phyloP scores from a whole-genome alignment of 345 rosid genomes.

The Lagerstroemia speciosa region DNA sequence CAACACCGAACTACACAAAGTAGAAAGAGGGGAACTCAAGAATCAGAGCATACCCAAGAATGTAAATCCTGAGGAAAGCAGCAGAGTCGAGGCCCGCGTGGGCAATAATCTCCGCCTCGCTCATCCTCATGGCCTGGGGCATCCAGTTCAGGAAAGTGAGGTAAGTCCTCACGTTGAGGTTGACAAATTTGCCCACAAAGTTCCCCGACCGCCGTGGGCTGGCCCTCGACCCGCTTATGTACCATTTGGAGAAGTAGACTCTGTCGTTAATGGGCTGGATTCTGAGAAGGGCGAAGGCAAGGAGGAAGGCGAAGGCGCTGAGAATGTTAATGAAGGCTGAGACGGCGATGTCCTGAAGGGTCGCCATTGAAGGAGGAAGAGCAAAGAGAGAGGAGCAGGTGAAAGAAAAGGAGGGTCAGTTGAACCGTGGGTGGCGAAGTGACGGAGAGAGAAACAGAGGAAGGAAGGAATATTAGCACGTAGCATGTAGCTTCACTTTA shows the following conservation, averaged over 20 bases:
- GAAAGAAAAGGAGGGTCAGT: background rate
- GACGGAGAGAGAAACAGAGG: background rate
- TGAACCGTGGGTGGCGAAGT: background rate
- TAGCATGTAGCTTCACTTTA: background rate
- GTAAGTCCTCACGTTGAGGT: slow-evolving; percentile 64
- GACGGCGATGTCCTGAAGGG: slow-evolving; percentile 75
- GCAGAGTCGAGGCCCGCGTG: slow-evolving; percentile 99
- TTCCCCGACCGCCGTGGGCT: slow-evolving; percentile 60
- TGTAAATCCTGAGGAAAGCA: slow-evolving; percentile 75
- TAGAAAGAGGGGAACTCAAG: background rate
- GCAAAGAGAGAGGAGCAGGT: background rate
- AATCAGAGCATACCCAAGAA: slow-evolving; percentile 52
- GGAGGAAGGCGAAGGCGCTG: slow-evolving; percentile 60
- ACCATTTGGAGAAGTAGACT: slow-evolving; percentile 89
- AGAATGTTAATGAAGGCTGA: slow-evolving; percentile 75
- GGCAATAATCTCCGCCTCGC: slow-evolving; percentile 59
- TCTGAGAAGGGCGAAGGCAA: slow-evolving; percentile 83
- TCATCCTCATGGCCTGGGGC: slow-evolving; percentile 94
- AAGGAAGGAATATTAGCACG: background rate
- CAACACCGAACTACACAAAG: background rate
- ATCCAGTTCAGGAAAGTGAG: slow-evolving; percentile 92
- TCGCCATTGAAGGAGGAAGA: slow-evolving; percentile 45
- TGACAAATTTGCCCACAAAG: slow-evolving; percentile 69
- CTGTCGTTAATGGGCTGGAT: slow-evolving; percentile 91
- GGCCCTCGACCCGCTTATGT: slow-evolving; percentile 48